A percentile compares a stretch with the other conserved stretches of the same genome.
phyloP scores from a whole-genome alignment of 2,329 filamentous ascomycete genomes.

The Colletotrichum truncatum region DNA sequence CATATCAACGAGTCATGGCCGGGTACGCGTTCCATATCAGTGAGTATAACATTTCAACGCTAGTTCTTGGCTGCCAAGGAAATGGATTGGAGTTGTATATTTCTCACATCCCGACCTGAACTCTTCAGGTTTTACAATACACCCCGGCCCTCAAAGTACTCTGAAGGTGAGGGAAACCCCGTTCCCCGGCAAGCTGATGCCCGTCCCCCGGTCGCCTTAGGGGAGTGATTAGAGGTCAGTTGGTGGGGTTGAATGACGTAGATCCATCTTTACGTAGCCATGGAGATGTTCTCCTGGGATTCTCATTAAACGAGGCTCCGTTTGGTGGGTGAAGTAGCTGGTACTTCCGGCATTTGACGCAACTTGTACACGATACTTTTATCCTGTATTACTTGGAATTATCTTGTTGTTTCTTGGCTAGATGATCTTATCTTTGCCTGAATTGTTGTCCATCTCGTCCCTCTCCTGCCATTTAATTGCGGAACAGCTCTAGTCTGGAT shows the following conservation, averaged over 20 bases:
- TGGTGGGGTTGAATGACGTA: conserved; percentile 5
- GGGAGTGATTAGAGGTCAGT: background rate
- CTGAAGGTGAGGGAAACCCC: background rate
- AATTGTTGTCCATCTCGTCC: background rate
- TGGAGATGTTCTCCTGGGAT: background rate
- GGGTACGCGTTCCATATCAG: background rate
- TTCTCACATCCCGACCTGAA: too few species aligned
- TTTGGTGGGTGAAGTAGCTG: conserved; percentile 1
- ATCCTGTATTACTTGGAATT: too few species aligned
- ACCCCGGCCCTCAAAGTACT: background rate
- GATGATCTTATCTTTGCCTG: background rate
- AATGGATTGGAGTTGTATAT: too few species aligned
- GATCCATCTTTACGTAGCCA: conserved; percentile 9
- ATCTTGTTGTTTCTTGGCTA: background rate
- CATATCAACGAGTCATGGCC: conserved; percentile 14
- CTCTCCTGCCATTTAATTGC: background rate
- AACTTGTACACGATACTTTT: conserved; percentile 6
- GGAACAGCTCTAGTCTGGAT: background rate
- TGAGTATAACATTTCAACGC: background rate
- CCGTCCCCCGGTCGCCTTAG: background rate
- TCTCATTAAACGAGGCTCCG: background rate
- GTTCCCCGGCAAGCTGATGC: background rate
- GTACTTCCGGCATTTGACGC: conserved; percentile 10
- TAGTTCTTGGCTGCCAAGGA: conserved; percentile 1
- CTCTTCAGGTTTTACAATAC: too few species aligned